Conservation (phyloP, 768 basidiomycete species). For the Lactarius hatsudake region DNA sequence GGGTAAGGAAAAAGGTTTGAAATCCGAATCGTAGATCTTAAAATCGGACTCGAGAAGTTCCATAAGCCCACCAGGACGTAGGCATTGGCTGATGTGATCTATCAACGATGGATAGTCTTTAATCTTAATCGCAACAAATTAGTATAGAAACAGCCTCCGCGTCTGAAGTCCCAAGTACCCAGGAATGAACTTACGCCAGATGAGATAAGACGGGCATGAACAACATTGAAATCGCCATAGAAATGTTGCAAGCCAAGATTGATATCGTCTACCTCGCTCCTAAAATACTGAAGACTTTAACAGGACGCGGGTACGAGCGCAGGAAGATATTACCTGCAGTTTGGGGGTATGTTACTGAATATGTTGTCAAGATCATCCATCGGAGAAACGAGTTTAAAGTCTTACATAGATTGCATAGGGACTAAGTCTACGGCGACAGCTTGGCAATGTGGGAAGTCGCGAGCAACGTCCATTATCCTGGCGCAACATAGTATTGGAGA, state of each 20-base stretch:
- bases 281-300: slow-evolving; percentile 32
- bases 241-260: slow-evolving; percentile 83
- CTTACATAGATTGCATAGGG: slow-evolving; percentile 73
- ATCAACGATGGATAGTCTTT: slow-evolving; percentile 62
- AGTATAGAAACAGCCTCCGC: not conserved
- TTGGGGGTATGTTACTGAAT: slow-evolving; percentile 60
- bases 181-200: slow-evolving; percentile 55
- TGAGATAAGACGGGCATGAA: slow-evolving; percentile 67
- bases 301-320: not conserved
- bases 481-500: slow-evolving; percentile 13
- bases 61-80: slow-evolving; percentile 69
- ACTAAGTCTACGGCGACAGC: slow-evolving; percentile 77
- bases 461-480: slow-evolving; percentile 76
- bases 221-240: slow-evolving; percentile 73
- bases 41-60: slow-evolving; percentile 71
- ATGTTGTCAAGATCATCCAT: slow-evolving; percentile 23
- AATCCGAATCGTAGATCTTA: slow-evolving; percentile 51
- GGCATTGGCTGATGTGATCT: slow-evolving; percentile 61
- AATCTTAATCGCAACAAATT: slow-evolving; percentile 45
- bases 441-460: slow-evolving; percentile 65
- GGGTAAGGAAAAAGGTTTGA: slow-evolving; percentile 42
- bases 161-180: slow-evolving; percentile 6
- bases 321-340: slow-evolving; percentile 53
- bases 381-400: slow-evolving; percentile 3
- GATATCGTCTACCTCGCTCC: slow-evolving; percentile 82